phyloP scores from a whole-genome alignment of 345 rosid genomes.

The Excoecaria agallocha region DNA sequence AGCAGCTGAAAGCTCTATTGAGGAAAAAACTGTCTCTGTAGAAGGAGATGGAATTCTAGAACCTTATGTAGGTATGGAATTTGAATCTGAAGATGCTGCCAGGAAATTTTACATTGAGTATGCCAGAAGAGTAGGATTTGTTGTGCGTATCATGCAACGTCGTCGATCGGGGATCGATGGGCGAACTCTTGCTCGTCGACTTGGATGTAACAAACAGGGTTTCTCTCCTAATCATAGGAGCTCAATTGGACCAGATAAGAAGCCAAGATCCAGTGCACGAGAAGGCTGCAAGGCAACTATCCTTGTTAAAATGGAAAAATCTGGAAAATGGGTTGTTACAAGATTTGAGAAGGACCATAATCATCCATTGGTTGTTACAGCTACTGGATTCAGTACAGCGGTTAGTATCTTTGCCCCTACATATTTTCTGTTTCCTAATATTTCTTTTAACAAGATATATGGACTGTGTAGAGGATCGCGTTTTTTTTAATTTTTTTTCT shows the following conservation, averaged over 20 bases:
- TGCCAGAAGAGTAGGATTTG: slow-evolving; percentile 64
- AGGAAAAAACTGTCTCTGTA: slow-evolving; percentile 37
- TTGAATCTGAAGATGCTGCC: slow-evolving; percentile 75
- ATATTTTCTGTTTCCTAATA: not conserved
- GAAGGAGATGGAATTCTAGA: slow-evolving; percentile 42
- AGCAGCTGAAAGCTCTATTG: slow-evolving; percentile 30
- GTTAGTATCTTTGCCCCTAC: slow-evolving; percentile 36
- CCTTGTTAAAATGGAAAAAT: slow-evolving; percentile 71
- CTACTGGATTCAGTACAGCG: slow-evolving; percentile 42
- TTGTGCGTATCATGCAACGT: slow-evolving; percentile 75
- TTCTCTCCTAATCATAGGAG: slow-evolving; percentile 55
- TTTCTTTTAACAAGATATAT: not conserved
- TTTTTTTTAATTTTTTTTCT: too few relatives aligned
- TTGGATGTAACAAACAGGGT: slow-evolving; percentile 83
- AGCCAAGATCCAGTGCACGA: slow-evolving; percentile 57
- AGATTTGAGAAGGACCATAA: slow-evolving; percentile 77
- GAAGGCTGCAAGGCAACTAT: slow-evolving; percentile 88
- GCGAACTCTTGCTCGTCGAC: slow-evolving; percentile 74
- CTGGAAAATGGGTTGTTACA: slow-evolving; percentile 78
- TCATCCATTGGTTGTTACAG: slow-evolving; percentile 56
- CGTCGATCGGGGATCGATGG: slow-evolving; percentile 78
- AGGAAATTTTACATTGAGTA: slow-evolving; percentile 57
- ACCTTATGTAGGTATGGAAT: slow-evolving; percentile 77
- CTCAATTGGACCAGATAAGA: slow-evolving; percentile 46
- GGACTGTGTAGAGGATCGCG: not conserved